phyloP scores from a whole-genome alignment of 306 rosid genomes.

The Cicer judaicum region DNA sequence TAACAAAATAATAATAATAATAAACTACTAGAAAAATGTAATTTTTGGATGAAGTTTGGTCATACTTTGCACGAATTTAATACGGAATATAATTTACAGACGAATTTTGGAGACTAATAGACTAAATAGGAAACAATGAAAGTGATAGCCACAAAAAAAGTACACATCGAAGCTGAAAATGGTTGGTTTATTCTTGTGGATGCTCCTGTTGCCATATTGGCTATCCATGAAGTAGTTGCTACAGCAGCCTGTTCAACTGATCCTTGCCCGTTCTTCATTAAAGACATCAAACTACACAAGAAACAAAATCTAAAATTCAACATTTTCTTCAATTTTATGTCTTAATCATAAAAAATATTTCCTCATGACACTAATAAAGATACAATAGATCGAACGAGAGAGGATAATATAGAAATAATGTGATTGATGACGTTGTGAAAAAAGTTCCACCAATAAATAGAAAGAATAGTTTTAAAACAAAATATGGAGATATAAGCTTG shows the following conservation, averaged over 20 bases:
- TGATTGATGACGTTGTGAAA: not conserved
- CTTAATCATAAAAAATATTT: not conserved
- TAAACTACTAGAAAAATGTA: no score
- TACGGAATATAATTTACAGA: no score
- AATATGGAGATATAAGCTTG: not conserved
- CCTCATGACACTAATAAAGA: not conserved
- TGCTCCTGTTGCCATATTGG: slow-evolving; percentile 71
- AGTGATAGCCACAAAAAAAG: slow-evolving; percentile 44
- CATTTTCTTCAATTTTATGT: not conserved
- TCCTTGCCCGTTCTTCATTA: slow-evolving; percentile 52
- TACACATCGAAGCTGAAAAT: slow-evolving; percentile 33
- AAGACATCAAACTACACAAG: slow-evolving; percentile 62
- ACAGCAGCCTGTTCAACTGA: slow-evolving; percentile 57
- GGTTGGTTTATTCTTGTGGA: slow-evolving; percentile 43
- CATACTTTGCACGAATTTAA: no score
- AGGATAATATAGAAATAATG: not conserved
- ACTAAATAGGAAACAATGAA: slow-evolving; percentile 47
- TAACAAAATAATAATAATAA: not conserved
- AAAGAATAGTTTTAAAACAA: not conserved
- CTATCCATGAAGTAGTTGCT: slow-evolving; percentile 67
- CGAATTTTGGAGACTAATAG: slow-evolving; percentile 15
- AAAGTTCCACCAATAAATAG: not conserved
- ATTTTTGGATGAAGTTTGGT: no score
- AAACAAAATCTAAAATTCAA: not conserved
- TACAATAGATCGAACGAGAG: not conserved